These are phyloP conservation scores for Staphylotrichum longicolle DNA, from an alignment of 495 filamentous ascomycete genomes.

Conservation along the genomic window DNA sequence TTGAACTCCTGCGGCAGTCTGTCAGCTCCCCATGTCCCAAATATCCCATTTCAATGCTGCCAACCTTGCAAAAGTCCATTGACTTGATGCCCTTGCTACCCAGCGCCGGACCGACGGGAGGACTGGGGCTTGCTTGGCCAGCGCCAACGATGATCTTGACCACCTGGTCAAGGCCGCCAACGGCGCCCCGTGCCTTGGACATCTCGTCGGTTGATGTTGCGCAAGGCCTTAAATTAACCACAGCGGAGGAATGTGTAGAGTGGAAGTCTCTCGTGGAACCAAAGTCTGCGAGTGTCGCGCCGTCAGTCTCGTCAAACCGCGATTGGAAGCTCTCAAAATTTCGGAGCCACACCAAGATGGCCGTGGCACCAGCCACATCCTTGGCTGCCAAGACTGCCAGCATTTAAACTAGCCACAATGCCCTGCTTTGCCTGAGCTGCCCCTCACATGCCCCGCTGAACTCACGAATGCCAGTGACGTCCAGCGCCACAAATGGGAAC, in stretches of 20 bases:
- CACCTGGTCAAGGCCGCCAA: slow-evolving; percentile 64
- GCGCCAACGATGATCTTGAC: slow-evolving; percentile 98
- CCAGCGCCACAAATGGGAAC: slow-evolving; percentile 10
- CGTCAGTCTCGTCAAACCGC: too few relatives aligned
- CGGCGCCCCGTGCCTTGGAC: slow-evolving; percentile 72
- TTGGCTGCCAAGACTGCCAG: not conserved
- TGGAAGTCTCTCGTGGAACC: too few relatives aligned
- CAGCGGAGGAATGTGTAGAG: not conserved
- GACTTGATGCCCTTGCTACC: slow-evolving; percentile 98
- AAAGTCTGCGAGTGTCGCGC: too few relatives aligned
- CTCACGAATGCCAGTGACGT: slow-evolving; percentile 18
- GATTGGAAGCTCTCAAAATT: slow-evolving; percentile 4
- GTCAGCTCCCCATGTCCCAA: not conserved
- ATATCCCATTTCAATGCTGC: slow-evolving; percentile 14
- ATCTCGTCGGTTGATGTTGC: slow-evolving; percentile 48
- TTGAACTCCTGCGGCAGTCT: slow-evolving; percentile 80
- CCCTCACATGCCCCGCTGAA: too few relatives aligned
- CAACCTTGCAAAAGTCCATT: slow-evolving; percentile 99
- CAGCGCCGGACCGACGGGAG: slow-evolving; percentile 95
- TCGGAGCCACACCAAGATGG: slow-evolving; percentile 10
- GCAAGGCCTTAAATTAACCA: not conserved
- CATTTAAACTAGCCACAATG: not conserved
- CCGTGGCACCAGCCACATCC: slow-evolving; percentile 19
- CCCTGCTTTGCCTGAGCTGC: too few relatives aligned
- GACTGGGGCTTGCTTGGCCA: slow-evolving; percentile 92